Percentiles rank a stretch among this genome's conserved stretches.
phyloP scores from a whole-genome alignment of 257 asterid species.

The Nicotiana tomentosiformis region DNA sequence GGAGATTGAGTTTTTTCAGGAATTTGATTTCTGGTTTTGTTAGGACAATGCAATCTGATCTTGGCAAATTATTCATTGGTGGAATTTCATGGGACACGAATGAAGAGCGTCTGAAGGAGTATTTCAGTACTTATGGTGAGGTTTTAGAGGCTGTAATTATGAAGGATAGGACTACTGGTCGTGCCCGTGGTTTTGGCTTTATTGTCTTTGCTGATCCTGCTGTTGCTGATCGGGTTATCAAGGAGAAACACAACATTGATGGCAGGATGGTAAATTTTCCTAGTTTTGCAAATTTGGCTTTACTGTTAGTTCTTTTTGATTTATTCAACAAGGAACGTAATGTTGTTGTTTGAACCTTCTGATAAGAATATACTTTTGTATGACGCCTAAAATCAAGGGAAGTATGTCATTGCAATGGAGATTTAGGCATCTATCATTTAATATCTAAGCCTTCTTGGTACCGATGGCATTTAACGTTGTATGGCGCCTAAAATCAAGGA shows the following conservation, averaged over 20 bases:
- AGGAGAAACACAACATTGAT: conserved; percentile 28
- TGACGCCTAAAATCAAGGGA: background rate
- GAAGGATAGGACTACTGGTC: conserved; percentile 20
- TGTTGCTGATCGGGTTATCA: conserved; percentile 24
- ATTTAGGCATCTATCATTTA: background rate
- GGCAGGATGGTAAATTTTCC: conserved; percentile 19
- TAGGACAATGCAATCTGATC: conserved; percentile 27
- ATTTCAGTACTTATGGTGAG: conserved; percentile 21
- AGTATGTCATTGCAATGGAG: background rate
- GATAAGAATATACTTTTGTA: background rate
- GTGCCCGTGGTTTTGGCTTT: conserved; percentile 30
- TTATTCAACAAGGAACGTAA: background rate
- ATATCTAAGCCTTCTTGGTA: background rate
- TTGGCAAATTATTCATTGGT: conserved; percentile 25
- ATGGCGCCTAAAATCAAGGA: background rate
- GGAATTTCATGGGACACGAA: conserved; percentile 28
- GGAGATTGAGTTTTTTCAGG: background rate
- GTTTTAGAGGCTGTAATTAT: conserved; percentile 25
- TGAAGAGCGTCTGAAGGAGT: conserved; percentile 21
- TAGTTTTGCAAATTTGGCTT: background rate
- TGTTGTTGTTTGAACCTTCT: background rate
- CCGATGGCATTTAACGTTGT: background rate
- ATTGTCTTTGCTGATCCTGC: conserved; percentile 24
- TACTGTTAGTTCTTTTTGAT: background rate
- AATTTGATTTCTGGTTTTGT: background rate